Base-by-base conservation (phyloP, 2,329 filamentous ascomycete genomes). In the Oidium heveae region DNA sequence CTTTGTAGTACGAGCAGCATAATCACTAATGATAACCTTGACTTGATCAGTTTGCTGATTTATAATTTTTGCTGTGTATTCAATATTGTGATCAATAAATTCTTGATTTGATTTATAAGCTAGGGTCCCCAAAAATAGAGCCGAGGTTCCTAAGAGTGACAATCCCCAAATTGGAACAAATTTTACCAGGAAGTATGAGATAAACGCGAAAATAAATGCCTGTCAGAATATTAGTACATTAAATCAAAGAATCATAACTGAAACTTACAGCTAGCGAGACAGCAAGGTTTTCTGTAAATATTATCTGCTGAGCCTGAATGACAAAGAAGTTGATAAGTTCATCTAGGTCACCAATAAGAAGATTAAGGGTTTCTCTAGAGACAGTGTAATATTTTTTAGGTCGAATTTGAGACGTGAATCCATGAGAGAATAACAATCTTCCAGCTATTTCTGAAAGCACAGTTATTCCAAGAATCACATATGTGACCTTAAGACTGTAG, bases 251-350 rank as follows among this genome's bases (percentile, higher is more conserved):
- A 43, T 43, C 13, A 10, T 10, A 3, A 7, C 39, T 22, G 12
- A 47, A 55, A 70, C 78, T 67, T 71, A 82, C 79, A 60, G 71
- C 72, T 62, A 69, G 67, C 22, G 80, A 82, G 55, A 71, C 74
- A 58, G 69, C 67, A 56, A 83, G 66, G 61, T 82, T 84, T 72
- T 84, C 80, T 46, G 74, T 79, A 59, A 79, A 84, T 55, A 83
- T 63, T 59, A 84, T 75, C 58, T 79, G 74, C 70, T 84, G 80
- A 53, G 73, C 70, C 69, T 84, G 80, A 56, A 84, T 81, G 57
- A 82, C 72, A 61, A 83, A 79, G 67, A 84, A 84, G 72, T 84
- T 84, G 68, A 80, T 66, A 57, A 84, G 72, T 67, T 83, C 79
- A 63, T 82, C 75, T 43, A 79, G 69, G 59, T 83, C 80, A 55